Percentiles rank a stretch among this genome's conserved stretches.
Conservation (phyloP, 2,329 filamentous ascomycete genomes). For the Pyricularia sp. region DNA sequence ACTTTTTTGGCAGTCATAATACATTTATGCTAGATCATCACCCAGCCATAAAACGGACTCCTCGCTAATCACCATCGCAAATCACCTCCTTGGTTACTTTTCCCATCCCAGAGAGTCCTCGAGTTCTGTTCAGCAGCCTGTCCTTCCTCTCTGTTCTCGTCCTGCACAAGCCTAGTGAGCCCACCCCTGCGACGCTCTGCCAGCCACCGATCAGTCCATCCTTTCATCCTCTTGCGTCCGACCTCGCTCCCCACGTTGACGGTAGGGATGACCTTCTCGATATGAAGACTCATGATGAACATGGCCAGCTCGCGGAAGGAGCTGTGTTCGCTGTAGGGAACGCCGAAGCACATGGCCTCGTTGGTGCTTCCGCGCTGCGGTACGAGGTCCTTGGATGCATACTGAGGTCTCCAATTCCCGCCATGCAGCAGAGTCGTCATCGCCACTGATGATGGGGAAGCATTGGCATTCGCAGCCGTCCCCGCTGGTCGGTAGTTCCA, state of each 20-base stretch:
- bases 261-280: slow-evolving; percentile 84
- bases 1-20: not conserved
- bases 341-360: slow-evolving; percentile 78
- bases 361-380: slow-evolving; percentile 74
- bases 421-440: slow-evolving; percentile 40
- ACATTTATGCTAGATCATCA: not conserved
- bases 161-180: slow-evolving; percentile 30
- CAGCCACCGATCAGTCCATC: slow-evolving; percentile 51
- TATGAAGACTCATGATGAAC: slow-evolving; percentile 77
- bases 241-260: slow-evolving; percentile 63
- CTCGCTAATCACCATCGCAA: slow-evolving; percentile 22
- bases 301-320: slow-evolving; percentile 89
- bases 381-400: slow-evolving; percentile 56
- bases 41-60: not conserved
- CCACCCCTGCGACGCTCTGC: slow-evolving; percentile 44
- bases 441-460: slow-evolving; percentile 34
- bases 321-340: slow-evolving; percentile 92
- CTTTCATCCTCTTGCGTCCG: slow-evolving; percentile 46
- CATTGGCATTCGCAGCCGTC: slow-evolving; percentile 35
- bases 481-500: slow-evolving; percentile 76
- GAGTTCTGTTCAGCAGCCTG: slow-evolving; percentile 24
- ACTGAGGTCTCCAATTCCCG: slow-evolving; percentile 63
- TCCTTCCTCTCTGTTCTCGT: slow-evolving; percentile 18
- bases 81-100: slow-evolving; percentile 24
- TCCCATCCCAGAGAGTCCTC: slow-evolving; percentile 23